Evolutionary conservation across 192 early-diverging fungal species (phyloP).

Genomic region (Lobosporangium transversale): DNA sequence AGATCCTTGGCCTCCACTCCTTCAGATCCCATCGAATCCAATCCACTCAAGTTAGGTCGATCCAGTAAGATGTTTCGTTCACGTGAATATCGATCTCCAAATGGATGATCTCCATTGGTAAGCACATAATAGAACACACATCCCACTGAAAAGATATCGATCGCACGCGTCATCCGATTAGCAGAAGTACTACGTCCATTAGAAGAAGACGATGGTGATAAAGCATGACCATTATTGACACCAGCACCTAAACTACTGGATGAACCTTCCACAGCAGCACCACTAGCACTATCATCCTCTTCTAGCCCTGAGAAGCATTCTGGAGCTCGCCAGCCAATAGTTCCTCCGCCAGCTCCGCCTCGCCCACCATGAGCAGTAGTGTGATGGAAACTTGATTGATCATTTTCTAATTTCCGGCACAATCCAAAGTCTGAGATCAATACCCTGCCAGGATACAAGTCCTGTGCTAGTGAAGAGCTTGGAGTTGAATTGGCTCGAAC

Average conservation of each 20-base stretch:
- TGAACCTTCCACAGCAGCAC: constrained; percentile 4
- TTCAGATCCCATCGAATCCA: constrained; percentile 77
- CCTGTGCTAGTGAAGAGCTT: constrained; percentile 17
- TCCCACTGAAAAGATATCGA: constrained; percentile 96
- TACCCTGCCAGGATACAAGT: constrained; percentile 65
- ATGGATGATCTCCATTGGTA: constrained; percentile 91
- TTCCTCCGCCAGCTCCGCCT: constrained; percentile 78
- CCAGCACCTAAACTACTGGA: background rate
- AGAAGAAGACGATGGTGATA: constrained; percentile 37
- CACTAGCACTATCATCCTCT: constrained; percentile 14
- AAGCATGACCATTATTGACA: constrained; percentile 14
- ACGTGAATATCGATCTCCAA: constrained; percentile 90
- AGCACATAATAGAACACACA: constrained; percentile 96
- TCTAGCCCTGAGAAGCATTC: constrained; percentile 70
- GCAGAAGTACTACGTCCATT: constrained; percentile 10
- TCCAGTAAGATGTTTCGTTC: constrained; percentile 91
- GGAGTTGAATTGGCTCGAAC: constrained; percentile 25
- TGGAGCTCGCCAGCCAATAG: constrained; percentile 96
- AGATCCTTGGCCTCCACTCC: constrained; percentile 90
- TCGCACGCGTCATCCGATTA: constrained; percentile 79
- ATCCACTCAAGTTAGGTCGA: constrained; percentile 73
- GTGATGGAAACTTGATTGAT: constrained; percentile 94
- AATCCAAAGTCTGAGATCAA: constrained; percentile 98
- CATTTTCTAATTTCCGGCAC: constrained; percentile 92
- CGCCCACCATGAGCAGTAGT: constrained; percentile 67